Evolutionary conservation across 371 early-diverging fungal genomes (phyloP), one percentile per base, ranked within the genome.

Genomic region (Mortierella sp.): DNA sequence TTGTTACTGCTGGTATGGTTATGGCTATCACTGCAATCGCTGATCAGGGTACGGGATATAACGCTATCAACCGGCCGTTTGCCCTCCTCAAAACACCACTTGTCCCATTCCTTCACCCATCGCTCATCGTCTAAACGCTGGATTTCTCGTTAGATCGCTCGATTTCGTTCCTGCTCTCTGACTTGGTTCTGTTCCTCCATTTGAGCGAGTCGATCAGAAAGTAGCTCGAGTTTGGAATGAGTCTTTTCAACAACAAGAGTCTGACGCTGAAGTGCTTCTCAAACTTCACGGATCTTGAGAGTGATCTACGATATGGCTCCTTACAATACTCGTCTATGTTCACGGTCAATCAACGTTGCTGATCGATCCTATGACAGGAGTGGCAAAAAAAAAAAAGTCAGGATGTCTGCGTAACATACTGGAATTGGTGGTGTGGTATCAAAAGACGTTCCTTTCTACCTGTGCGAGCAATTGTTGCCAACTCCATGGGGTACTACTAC

Each of bases 41-140:
- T 47, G 48, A 16, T 47, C 24, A 2, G 14, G 34, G 7, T 34
- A 4, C 34, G 4, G 34, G 34, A 34, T 10, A 34, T 7, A 34
- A 34, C 34, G 34, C n/a, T n/a, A n/a, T 34, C 34, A 34, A 34
- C 34, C 34, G 34, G 7, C 34, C 10, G 48, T 48, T 49, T 24
- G 27, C 21, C 28, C 82, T 94, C n/a, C 24, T 24, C 24, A 2
- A 67, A 67, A 18, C 26, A 56, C 9, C 84, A 82, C 42, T 70
- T 46, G 13, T 71, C 58, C 66, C 65, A 65, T 21, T 61, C 71
- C 6, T 45, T 52, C 18, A 54, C 23, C 68, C 73, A 73, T n/a
- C 63, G 48, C 6, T 67, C 56, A 46, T 72, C 73, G 16, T 67
- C 67, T 23, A 54, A 9, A 0, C 47, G 46, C 21, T 58, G 64